Percentiles rank a stretch among this genome's conserved stretches.
Conservation (phyloP, 441 rosid species). For the Adansonia rubrostipa region DNA sequence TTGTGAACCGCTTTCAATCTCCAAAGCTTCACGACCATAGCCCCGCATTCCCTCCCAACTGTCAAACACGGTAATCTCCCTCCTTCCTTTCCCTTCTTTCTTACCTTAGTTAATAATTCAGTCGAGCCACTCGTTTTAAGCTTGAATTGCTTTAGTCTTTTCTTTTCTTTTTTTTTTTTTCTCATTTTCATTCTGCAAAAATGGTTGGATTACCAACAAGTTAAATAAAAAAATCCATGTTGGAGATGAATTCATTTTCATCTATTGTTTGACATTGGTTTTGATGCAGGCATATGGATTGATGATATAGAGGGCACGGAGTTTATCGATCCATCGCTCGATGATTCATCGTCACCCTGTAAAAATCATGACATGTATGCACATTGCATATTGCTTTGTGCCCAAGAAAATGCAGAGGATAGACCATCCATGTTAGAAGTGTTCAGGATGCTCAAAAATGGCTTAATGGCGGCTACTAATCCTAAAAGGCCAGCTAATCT, state of each 20-base stretch:
- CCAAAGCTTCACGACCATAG: neutral
- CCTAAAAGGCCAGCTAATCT: conserved; percentile 45
- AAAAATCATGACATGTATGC: conserved; percentile 39
- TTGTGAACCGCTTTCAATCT: neutral
- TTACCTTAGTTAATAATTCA: neutral
- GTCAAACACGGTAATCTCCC: conserved; percentile 1
- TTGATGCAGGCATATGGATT: conserved; percentile 36
- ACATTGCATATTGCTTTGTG: conserved; percentile 39
- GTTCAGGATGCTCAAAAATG: conserved; percentile 37
- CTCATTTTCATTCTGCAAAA: neutral
- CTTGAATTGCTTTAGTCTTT: neutral
- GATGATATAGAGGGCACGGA: conserved; percentile 26
- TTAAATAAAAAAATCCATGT: no score
- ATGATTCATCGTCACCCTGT: conserved; percentile 30
- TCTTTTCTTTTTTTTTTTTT: neutral
- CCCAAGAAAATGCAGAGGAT: conserved; percentile 36
- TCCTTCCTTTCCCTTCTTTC: neutral
- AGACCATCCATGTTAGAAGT: conserved; percentile 46
- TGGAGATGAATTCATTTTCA: no score
- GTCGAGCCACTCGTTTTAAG: neutral
- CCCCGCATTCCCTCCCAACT: neutral
- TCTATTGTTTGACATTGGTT: neutral
- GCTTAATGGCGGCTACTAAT: neutral
- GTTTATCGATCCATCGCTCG: conserved; percentile 37
- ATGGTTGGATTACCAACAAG: neutral